These are phyloP conservation scores for Sporothrix phasma DNA, from an alignment of 2,329 filamentous ascomycete genomes.

Conservation along the genomic window DNA sequence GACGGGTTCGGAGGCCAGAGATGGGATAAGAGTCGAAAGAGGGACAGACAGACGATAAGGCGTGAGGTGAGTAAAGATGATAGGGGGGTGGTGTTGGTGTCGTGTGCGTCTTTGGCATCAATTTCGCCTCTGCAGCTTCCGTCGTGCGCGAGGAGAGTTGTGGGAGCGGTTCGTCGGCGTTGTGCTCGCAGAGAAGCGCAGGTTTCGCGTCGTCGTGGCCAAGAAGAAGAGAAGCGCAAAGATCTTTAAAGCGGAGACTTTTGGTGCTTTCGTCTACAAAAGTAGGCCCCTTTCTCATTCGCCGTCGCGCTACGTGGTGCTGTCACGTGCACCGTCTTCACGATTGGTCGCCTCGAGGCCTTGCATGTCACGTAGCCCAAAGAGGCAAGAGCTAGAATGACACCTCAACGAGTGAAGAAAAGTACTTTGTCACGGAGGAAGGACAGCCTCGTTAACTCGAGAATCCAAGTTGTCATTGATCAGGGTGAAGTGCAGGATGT, in stretches of 20 bases:
- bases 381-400: constrained; percentile 1
- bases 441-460: too few relatives aligned
- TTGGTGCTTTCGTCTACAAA: background rate
- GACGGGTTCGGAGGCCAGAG: background rate
- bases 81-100: background rate
- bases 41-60: background rate
- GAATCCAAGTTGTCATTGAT: too few relatives aligned
- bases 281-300: constrained; percentile 1
- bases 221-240: constrained; percentile 2
- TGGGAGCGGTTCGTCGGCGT: background rate
- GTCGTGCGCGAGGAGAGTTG: background rate
- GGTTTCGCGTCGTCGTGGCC: constrained; percentile 9
- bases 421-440: too few relatives aligned
- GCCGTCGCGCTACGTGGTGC: background rate
- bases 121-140: background rate
- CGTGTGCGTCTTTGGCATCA: background rate
- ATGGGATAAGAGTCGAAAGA: background rate
- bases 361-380: background rate
- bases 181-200: background rate
- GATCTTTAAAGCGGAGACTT: constrained; percentile 10
- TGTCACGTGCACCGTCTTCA: background rate
- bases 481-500: too few relatives aligned
- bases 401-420: background rate
- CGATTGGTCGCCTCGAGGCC: background rate
- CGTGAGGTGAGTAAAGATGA: background rate